Base-by-base conservation (phyloP, 176 grass and related monocot genomes). In the Zoysia japonica region DNA sequence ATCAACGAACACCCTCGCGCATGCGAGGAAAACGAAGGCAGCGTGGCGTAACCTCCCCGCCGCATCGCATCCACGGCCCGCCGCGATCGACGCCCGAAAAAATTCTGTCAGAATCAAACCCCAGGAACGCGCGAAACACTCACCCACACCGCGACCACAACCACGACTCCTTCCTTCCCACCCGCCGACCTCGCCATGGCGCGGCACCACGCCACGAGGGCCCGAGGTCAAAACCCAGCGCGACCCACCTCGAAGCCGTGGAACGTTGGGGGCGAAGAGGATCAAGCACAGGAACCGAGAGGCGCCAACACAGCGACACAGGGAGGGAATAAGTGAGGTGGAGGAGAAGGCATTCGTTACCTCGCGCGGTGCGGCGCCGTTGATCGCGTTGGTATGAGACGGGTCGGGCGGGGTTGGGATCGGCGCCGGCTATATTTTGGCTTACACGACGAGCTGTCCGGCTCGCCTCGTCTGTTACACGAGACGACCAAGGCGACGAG, bases 371-470 rank as follows among this genome's bases (percentile, higher is more conserved):
- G 65, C 16, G 55, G 68, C 6, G 48, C 37, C 69, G 57, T 61
- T 70, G 67, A 41, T 59, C 13, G 7, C 59, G 74, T 78, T 70
- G 50, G 80, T 5, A 37, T 52, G 68, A 52, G n/a, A 59, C 13
- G 78, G 39, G 46, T 40, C 49, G 73, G 11, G 73, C 28, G 35
- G 11, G 61, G 44, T 49, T 72, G 79, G 79, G 77, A 82, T 87
- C 36, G 79, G 85, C 70, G 65, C 65, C 50, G 28, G 74, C 59
- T 87, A 78, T 78, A 77, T 87, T 82, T 82, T 38, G 15, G 68
- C 59, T 76, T 78, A 60, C 59, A 67, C 63, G 63, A 55, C 76
- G 63, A 44, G 48, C 15, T 44, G 59, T 61, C 57, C 59, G 59
- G 20, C 51, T 47, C 19, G 78, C 52, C 52, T 68, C 65, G 62